Evolutionary conservation across 1,139 yeast genomes (phyloP).

Genomic region (Nakaseomyces delphensis): DNA sequence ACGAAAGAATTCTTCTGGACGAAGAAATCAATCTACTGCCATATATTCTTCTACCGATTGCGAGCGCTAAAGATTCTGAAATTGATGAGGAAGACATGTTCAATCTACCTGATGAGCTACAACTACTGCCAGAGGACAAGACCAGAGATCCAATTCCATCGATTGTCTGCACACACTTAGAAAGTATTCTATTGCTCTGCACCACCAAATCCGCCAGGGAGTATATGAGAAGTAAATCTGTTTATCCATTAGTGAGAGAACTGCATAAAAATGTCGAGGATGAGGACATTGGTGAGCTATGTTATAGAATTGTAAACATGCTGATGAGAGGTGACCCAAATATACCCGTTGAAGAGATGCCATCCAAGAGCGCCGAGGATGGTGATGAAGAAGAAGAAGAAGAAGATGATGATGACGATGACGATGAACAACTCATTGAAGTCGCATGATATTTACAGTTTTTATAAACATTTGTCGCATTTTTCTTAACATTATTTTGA

Average conservation of each 20-base stretch:
- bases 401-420: slow-evolving; percentile 3
- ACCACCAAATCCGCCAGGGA: slow-evolving; percentile 69
- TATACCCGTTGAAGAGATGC: slow-evolving; percentile 46
- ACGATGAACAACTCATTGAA: slow-evolving; percentile 28
- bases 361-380: slow-evolving; percentile 35
- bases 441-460: slow-evolving; percentile 20
- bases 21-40: slow-evolving; percentile 68
- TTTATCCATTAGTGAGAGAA: slow-evolving; percentile 77
- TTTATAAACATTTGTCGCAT: neutral
- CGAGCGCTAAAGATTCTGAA: slow-evolving; percentile 61
- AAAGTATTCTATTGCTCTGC: slow-evolving; percentile 66
- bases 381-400: slow-evolving; percentile 22
- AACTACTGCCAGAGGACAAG: slow-evolving; percentile 68
- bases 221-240: slow-evolving; percentile 63
- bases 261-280: slow-evolving; percentile 62
- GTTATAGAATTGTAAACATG: slow-evolving; percentile 74
- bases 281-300: slow-evolving; percentile 57
- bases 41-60: slow-evolving; percentile 71
- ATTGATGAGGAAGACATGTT: slow-evolving; percentile 80
- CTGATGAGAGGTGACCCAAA: slow-evolving; percentile 82
- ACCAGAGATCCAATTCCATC: slow-evolving; percentile 62
- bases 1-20: slow-evolving; percentile 50
- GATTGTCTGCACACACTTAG: slow-evolving; percentile 64
- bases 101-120: slow-evolving; percentile 82
- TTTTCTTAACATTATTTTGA: neutral